Base-by-base conservation (phyloP, 1,139 yeast species). In the Entelexis paramagnoliae region DNA sequence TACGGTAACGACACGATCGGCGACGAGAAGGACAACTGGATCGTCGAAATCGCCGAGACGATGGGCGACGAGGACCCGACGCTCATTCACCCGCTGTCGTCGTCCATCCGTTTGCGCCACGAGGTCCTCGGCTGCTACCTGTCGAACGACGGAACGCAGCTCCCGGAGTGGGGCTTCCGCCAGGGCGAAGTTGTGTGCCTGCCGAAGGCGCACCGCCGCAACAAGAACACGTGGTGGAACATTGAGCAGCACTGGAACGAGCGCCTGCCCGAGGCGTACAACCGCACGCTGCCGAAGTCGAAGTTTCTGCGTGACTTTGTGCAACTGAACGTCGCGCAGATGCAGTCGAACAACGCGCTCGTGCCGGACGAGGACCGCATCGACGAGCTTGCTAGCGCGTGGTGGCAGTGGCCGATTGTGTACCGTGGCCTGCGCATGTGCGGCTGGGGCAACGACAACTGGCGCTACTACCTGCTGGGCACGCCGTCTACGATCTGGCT, bases 321-420 rank as follows among this genome's bases (percentile, higher is more conserved):
- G 59, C 96, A 88, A 70, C 74, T 93, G 63, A 91, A 91, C 68
- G 79, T 88, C 65, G 98, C 97, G 22, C 93, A 91, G 96, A 88
- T 89, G 96, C 96, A 96, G 26, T 86, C 97, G 44, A 93, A 93
- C 72, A 93, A 93, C 64, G 97, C 96, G 3, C 77, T 91, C 64
- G 80, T 91, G 53, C 97, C 98, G 34, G 98, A 91, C 64, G 68
- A 76, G 17, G 98, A 93, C 61, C 89, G 91, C 70, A 81, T 78
- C 62, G 99, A 93, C 66, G 89, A 83, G 61, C 77, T 93, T 62
- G 94, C 97, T 1, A 87, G 96, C 17, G 67, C 79, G 48, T 91
- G 91, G 62, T 93, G 98, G 98, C 91, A 93, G 76, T 93, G 99
- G 99, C 99, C 99, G 53, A 78, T 91, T 34, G 77, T 89, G 63